These are phyloP conservation scores for Murraya koenigii DNA, from an alignment of 345 rosid genomes.

Conservation along the genomic window DNA sequence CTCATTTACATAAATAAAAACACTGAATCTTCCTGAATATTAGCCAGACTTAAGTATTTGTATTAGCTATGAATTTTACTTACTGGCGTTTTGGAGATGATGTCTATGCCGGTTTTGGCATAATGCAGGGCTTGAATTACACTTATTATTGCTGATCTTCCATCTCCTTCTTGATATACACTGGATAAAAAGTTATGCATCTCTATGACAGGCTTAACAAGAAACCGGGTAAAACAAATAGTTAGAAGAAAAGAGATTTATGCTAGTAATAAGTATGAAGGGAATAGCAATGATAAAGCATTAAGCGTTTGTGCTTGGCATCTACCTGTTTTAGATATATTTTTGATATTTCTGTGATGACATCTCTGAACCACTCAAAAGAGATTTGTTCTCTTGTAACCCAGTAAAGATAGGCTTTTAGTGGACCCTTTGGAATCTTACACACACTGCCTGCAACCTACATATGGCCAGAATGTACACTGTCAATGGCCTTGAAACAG, in stretches of 20 bases:
- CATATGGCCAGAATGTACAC: not conserved
- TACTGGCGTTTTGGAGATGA: slow-evolving; percentile 44
- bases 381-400: slow-evolving; percentile 64
- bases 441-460: slow-evolving; percentile 23
- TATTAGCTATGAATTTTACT: not conserved
- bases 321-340: slow-evolving; percentile 34
- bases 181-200: slow-evolving; percentile 46
- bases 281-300: not conserved
- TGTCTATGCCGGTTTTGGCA: slow-evolving; percentile 39
- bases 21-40: too few relatives aligned
- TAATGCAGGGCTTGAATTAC: slow-evolving; percentile 37
- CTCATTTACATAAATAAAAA: not conserved
- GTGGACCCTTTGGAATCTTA: slow-evolving; percentile 28
- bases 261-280: not conserved
- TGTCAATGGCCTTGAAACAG: slow-evolving; percentile 5
- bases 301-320: not conserved
- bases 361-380: slow-evolving; percentile 52
- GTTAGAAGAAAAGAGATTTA: not conserved
- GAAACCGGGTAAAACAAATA: not conserved
- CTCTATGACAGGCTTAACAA: slow-evolving; percentile 36
- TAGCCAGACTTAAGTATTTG: not conserved
- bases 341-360: slow-evolving; percentile 31
- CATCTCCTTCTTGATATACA: slow-evolving; percentile 47
- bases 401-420: slow-evolving; percentile 58
- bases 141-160: slow-evolving; percentile 39